Evolutionary conservation across 306 rosid genomes (phyloP).

Genomic region (Coriaria nepalensis): DNA sequence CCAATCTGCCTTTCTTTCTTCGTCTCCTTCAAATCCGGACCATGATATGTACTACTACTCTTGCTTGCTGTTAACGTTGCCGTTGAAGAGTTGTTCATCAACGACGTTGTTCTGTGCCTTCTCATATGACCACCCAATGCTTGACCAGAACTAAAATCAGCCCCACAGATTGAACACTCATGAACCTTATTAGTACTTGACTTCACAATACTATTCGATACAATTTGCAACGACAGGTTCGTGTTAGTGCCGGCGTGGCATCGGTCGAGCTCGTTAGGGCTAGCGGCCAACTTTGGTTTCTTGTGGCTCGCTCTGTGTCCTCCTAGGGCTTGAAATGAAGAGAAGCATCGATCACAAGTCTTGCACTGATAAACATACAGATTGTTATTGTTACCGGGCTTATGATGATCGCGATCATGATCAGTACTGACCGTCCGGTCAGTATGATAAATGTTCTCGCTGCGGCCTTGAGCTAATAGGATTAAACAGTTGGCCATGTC

Average conservation of each 20-base stretch:
- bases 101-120: slow-evolving; percentile 36
- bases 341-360: slow-evolving; percentile 63
- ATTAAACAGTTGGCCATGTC: slow-evolving; percentile 82
- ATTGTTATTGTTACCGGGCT: background rate
- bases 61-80: background rate
- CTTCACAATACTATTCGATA: slow-evolving; percentile 11
- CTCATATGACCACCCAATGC: slow-evolving; percentile 98
- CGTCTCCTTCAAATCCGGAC: background rate
- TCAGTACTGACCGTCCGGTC: too few species aligned
- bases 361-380: slow-evolving; percentile 45
- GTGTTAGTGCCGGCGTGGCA: slow-evolving; percentile 13
- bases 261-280: background rate
- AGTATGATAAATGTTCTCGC: too few species aligned
- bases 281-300: slow-evolving; percentile 27
- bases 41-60: background rate
- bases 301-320: slow-evolving; percentile 91
- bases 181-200: slow-evolving; percentile 38
- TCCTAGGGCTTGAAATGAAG: slow-evolving; percentile 85
- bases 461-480: slow-evolving; percentile 53
- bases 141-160: slow-evolving; percentile 81
- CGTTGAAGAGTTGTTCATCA: slow-evolving; percentile 12
- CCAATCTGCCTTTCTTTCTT: slow-evolving; percentile 27
- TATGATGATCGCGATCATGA: background rate
- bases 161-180: slow-evolving; percentile 66
- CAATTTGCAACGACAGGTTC: slow-evolving; percentile 46